These are phyloP conservation scores for Fusarium sp. DNA, from an alignment of 2,329 filamentous ascomycete species.

Conservation along the genomic window DNA sequence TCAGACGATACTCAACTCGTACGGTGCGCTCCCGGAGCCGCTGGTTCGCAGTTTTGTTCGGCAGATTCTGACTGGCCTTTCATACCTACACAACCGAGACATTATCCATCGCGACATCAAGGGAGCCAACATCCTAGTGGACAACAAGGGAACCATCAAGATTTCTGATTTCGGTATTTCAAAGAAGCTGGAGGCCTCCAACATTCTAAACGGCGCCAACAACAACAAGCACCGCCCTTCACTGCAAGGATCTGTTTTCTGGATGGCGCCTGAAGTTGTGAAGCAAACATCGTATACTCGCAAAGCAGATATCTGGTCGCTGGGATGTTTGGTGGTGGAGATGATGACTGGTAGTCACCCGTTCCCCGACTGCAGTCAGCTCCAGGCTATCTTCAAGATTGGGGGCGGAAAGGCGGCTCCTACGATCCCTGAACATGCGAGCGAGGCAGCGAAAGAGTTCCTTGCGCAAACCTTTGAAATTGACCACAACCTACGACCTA, in stretches of 20 bases:
- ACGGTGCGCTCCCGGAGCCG: constrained; percentile 91
- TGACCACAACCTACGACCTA: constrained; percentile 90
- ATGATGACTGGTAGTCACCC: constrained; percentile 99
- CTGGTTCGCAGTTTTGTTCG: constrained; percentile 96
- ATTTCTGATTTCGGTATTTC: constrained; percentile 99
- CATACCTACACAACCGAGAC: constrained; percentile 90
- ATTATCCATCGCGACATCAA: constrained; percentile 99
- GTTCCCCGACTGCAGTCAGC: constrained; percentile 94
- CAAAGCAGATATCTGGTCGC: constrained; percentile 98
- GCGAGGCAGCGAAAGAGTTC: constrained; percentile 84
- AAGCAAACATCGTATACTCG: constrained; percentile 97
- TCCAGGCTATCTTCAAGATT: constrained; percentile 99
- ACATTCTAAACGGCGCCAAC: constrained; percentile 74
- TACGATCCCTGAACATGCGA: constrained; percentile 86
- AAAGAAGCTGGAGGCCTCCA: constrained; percentile 94
- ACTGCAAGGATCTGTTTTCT: constrained; percentile 96
- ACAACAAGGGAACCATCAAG: constrained; percentile 99
- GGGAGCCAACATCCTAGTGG: constrained; percentile 96
- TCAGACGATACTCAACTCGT: constrained; percentile 98
- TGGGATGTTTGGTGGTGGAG: constrained; percentile 95
- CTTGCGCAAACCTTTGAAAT: constrained; percentile 92
- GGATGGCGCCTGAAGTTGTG: constrained; percentile 99
- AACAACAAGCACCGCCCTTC: constrained; percentile 77
- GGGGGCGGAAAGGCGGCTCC: constrained; percentile 87
- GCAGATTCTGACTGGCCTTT: constrained; percentile 91